A percentile compares a stretch with the other conserved stretches of the same genome.
Conservation (phyloP, 345 rosid genomes). For the Raphanus sativus region DNA sequence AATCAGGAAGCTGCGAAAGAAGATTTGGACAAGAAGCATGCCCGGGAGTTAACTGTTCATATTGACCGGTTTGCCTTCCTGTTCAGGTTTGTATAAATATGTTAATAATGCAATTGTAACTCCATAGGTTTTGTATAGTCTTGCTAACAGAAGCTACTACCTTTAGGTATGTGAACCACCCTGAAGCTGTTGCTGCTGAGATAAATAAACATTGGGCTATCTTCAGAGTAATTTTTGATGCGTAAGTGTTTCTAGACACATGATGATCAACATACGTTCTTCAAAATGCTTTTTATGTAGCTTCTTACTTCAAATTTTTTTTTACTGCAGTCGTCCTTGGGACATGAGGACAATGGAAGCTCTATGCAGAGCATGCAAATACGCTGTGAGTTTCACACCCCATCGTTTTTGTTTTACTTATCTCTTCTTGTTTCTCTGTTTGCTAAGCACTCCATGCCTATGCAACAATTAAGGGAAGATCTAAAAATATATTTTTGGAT, state of each 20-base stretch:
- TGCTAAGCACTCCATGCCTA: not conserved
- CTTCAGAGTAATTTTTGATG: slow-evolving; percentile 82
- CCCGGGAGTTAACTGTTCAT: slow-evolving; percentile 87
- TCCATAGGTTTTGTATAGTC: slow-evolving; percentile 19
- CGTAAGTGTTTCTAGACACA: slow-evolving; percentile 52
- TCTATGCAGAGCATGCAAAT: slow-evolving; percentile 98
- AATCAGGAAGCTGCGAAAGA: slow-evolving; percentile 75
- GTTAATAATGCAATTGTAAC: not conserved
- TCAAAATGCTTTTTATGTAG: slow-evolving; percentile 12
- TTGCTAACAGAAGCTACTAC: slow-evolving; percentile 28
- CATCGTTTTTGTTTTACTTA: not conserved
- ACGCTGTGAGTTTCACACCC: slow-evolving; percentile 72
- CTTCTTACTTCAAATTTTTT: slow-evolving; percentile 29
- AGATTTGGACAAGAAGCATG: slow-evolving; percentile 79
- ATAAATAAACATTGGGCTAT: slow-evolving; percentile 92
- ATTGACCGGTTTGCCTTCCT: slow-evolving; percentile 96
- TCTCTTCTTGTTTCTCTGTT: slow-evolving; percentile 9
- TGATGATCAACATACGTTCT: slow-evolving; percentile 8
- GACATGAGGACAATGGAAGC: slow-evolving; percentile 99
- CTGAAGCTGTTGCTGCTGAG: slow-evolving; percentile 96
- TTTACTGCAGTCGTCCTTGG: slow-evolving; percentile 91
- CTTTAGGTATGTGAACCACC: slow-evolving; percentile 86
- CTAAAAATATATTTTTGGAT: not conserved
- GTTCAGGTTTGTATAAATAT: slow-evolving; percentile 64
- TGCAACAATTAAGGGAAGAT: slow-evolving; percentile 10